These are phyloP conservation scores for Fusarium xyrophilum DNA, from an alignment of 2,329 filamentous ascomycete genomes.

Conservation along the genomic window DNA sequence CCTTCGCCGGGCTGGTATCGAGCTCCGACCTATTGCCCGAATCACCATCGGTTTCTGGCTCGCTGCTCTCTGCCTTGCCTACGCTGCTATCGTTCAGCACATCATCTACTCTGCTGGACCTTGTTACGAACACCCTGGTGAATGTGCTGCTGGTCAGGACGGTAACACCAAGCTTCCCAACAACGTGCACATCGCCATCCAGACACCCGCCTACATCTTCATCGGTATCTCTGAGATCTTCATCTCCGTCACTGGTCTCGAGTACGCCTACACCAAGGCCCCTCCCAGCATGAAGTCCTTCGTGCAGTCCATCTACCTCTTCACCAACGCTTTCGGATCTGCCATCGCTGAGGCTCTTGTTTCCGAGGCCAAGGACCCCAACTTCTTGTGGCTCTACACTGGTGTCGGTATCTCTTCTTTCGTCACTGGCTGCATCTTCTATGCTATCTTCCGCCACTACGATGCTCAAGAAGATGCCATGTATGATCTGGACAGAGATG, in stretches of 20 bases:
- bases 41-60: constrained; percentile 70
- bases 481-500: constrained; percentile 49
- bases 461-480: constrained; percentile 49
- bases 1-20: constrained; percentile 63
- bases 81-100: constrained; percentile 65
- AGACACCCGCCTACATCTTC: constrained; percentile 62
- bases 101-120: constrained; percentile 63
- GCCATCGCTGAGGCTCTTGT: constrained; percentile 68
- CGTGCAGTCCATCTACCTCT: constrained; percentile 64
- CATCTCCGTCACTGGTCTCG: constrained; percentile 71
- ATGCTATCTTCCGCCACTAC: constrained; percentile 49
- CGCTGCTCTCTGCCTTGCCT: constrained; percentile 61
- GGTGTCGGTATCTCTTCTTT: constrained; percentile 60
- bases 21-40: constrained; percentile 69
- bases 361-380: constrained; percentile 66
- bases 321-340: constrained; percentile 65
- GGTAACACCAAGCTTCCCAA: constrained; percentile 47
- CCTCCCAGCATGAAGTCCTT: constrained; percentile 72
- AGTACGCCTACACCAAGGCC: constrained; percentile 78
- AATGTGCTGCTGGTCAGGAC: constrained; percentile 46
- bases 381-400: constrained; percentile 71
- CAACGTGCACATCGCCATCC: constrained; percentile 62
- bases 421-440: constrained; percentile 61
- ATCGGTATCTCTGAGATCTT: constrained; percentile 68
- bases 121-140: constrained; percentile 56